Conservation (phyloP, 495 filamentous ascomycete genomes). For the Sabuloglossum arenarium region DNA sequence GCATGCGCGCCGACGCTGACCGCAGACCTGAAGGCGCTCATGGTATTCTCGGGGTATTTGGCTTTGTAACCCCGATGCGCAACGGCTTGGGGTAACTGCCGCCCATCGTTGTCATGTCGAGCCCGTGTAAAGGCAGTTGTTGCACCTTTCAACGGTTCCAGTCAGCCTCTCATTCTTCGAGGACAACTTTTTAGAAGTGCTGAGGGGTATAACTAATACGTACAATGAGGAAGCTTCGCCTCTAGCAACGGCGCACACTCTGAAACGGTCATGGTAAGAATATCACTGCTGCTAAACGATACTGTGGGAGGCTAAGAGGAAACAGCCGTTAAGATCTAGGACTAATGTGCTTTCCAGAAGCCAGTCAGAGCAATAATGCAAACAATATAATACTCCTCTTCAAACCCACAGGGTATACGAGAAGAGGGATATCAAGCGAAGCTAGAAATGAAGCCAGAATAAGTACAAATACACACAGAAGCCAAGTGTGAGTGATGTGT, state of each 20-base stretch:
- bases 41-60: conserved; percentile 66
- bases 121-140: conserved; percentile 14
- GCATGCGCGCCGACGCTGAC: conserved; percentile 55
- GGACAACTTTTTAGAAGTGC: neutral
- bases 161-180: neutral
- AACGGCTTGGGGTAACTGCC: conserved; percentile 46
- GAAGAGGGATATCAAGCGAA: neutral
- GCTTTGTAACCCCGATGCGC: conserved; percentile 74
- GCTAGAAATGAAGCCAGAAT: neutral
- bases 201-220: no score
- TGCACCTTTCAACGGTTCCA: neutral
- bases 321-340: neutral
- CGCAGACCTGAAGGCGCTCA: conserved; percentile 55
- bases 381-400: neutral
- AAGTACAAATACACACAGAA: neutral
- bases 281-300: neutral
- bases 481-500: neutral
- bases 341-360: neutral
- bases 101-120: conserved; percentile 14
- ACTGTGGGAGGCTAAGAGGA: neutral
- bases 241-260: neutral
- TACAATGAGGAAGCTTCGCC: neutral
- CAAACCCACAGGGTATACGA: neutral
- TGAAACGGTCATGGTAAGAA: neutral
- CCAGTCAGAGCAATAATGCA: neutral